phyloP scores from a whole-genome alignment of 306 rosid species.

The Citrullus colocynthis region DNA sequence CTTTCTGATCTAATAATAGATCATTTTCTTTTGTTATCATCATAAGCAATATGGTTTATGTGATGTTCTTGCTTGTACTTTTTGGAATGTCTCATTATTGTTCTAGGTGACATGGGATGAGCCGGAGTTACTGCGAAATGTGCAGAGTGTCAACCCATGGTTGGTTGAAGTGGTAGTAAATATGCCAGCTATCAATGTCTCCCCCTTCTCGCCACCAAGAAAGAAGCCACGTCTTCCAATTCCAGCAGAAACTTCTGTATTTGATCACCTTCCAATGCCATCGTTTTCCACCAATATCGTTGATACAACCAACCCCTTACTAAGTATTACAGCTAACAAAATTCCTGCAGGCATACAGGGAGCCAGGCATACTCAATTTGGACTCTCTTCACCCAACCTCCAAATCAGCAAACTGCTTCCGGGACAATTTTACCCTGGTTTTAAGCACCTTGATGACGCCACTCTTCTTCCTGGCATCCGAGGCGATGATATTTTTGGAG shows the following conservation, averaged over 20 bases:
- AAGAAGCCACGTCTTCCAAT: constrained; percentile 52
- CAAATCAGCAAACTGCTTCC: constrained; percentile 39
- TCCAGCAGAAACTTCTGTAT: constrained; percentile 38
- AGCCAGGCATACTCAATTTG: constrained; percentile 98
- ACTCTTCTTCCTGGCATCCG: constrained; percentile 25
- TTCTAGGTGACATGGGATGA: constrained; percentile 92
- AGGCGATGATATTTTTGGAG: constrained; percentile 18
- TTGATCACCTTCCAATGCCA: constrained; percentile 55
- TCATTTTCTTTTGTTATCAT: background rate
- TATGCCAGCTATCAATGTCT: constrained; percentile 58
- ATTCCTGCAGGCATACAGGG: constrained; percentile 92
- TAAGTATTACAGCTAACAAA: constrained; percentile 24
- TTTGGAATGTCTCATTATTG: constrained; percentile 8
- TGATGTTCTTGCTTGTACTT: constrained; percentile 6
- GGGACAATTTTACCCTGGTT: constrained; percentile 32
- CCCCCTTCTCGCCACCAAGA: constrained; percentile 66
- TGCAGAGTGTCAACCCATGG: constrained; percentile 90
- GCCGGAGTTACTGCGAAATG: constrained; percentile 91
- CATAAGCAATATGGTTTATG: background rate
- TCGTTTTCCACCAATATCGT: constrained; percentile 34
- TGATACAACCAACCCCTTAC: constrained; percentile 31
- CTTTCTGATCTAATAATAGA: background rate
- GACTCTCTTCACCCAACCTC: constrained; percentile 48
- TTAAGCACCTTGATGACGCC: constrained; percentile 32
- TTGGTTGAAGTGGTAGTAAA: constrained; percentile 67